Evolutionary conservation across 768 basidiomycete genomes (phyloP), one percentile per base, ranked within the genome.

Genomic region (Austroboletus festivus): DNA sequence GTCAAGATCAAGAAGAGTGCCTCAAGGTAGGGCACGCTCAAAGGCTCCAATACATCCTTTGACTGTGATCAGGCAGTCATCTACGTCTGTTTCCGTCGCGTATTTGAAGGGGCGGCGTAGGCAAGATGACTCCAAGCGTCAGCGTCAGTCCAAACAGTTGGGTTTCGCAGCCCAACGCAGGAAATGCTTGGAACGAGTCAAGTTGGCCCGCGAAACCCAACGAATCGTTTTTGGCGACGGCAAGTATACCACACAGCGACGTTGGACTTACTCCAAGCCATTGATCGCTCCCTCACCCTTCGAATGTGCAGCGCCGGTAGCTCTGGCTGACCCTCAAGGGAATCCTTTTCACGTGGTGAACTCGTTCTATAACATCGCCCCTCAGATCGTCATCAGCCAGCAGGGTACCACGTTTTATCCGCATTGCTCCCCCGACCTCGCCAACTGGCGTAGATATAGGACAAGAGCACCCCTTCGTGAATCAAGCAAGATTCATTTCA

Each of bases 341-440:
- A 35, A 26, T 8, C 5, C 22, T 1, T 20, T 18, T 9, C n/a
- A 5, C 10, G 24, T 40, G 16, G 41, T 47, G 8, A 60, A 49
- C 23, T 47, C 56, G 15, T 44, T 44, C 20, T 71, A 72, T 47
- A 57, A 72, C 47, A 68, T 74, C n/a, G 58, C 62, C 28, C 56
- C 60, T n/a, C 64, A 70, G 51, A 65, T 74, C 38, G 30, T 61
- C 35, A 57, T 71, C 34, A 69, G 68, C 41, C 58, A 58, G 13
- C 70, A 73, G 48, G 64, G 64, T 33, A 72, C 73, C 50, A 61
- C 62, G 24, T 72, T 72, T 56, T 74, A 70, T 44, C 69, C 71
- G 12, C 73, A 74, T 52, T 70, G 56, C 42, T 70, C 68, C 24
- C 58, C 59, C 20, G 44, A 50, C 30, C 63, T 73, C 35, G 72